These are phyloP conservation scores for Cryptococcus maquisensis DNA, from an alignment of 1,284 basidiomycete genomes.

Conservation along the genomic window DNA sequence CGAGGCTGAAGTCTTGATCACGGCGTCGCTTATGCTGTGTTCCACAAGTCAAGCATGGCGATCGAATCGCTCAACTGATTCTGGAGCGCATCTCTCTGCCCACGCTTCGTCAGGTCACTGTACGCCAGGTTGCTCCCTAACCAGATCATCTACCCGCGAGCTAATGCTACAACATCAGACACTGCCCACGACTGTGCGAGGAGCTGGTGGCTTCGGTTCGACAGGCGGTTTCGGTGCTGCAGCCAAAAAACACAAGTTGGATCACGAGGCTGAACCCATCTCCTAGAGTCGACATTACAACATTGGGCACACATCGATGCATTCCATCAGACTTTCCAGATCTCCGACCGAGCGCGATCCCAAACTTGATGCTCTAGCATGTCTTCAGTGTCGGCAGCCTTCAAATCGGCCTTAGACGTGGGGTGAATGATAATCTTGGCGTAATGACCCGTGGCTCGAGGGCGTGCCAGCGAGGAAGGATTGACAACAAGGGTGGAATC, in stretches of 20 bases:
- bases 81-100: constrained; percentile 86
- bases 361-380: constrained; percentile 39
- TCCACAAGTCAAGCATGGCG: constrained; percentile 73
- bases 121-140: constrained; percentile 64
- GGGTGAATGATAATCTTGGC: constrained; percentile 47
- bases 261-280: constrained; percentile 7
- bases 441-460: constrained; percentile 46
- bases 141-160: neutral
- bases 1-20: neutral
- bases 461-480: constrained; percentile 41
- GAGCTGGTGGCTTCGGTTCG: constrained; percentile 87
- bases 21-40: neutral
- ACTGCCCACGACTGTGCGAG: constrained; percentile 77
- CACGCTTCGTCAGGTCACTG: constrained; percentile 71
- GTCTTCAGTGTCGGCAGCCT: constrained; percentile 17
- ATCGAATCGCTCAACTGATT: constrained; percentile 91
- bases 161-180: constrained; percentile 51
- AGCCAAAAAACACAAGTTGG: constrained; percentile 24
- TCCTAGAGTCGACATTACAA: neutral
- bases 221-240: constrained; percentile 61
- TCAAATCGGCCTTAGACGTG: constrained; percentile 21
- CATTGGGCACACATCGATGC: neutral
- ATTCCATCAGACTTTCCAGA: constrained; percentile 37
- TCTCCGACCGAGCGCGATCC: constrained; percentile 46
- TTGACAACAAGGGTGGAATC: constrained; percentile 49